Percentiles rank a stretch among this genome's conserved stretches.
These are phyloP conservation scores for Clitopilus passeckerianus DNA, from an alignment of 768 basidiomycete species.

Conservation along the genomic window DNA sequence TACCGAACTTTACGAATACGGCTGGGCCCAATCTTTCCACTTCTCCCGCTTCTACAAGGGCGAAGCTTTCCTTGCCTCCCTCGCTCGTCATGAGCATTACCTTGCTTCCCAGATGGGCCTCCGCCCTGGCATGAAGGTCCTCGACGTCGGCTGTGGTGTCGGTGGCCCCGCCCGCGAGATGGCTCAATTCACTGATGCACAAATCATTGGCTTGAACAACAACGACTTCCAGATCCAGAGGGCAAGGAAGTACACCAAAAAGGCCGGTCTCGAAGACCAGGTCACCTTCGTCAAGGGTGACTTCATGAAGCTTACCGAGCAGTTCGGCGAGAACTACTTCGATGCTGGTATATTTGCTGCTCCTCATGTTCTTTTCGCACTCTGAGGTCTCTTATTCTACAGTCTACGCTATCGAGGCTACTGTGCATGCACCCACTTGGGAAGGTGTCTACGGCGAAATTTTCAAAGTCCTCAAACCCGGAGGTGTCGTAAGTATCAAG, in stretches of 20 bases:
- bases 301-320: slow-evolving; percentile 91
- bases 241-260: slow-evolving; percentile 78
- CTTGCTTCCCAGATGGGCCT: slow-evolving; percentile 84
- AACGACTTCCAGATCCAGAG: slow-evolving; percentile 92
- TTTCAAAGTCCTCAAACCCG: slow-evolving; percentile 90
- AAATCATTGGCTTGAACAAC: slow-evolving; percentile 89
- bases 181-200: slow-evolving; percentile 81
- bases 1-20: slow-evolving; percentile 93
- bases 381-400: slow-evolving; percentile 2
- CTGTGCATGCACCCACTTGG: slow-evolving; percentile 92
- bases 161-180: slow-evolving; percentile 97
- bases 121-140: slow-evolving; percentile 88
- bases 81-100: slow-evolving; percentile 97
- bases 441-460: slow-evolving; percentile 96
- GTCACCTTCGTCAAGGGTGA: slow-evolving; percentile 88
- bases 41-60: slow-evolving; percentile 97
- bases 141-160: slow-evolving; percentile 98
- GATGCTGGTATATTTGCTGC: slow-evolving; percentile 70
- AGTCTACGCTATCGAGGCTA: slow-evolving; percentile 98
- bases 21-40: slow-evolving; percentile 90
- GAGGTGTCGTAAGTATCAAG: slow-evolving; percentile 72
- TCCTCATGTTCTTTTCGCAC: background rate
- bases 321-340: slow-evolving; percentile 89
- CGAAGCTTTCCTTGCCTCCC: slow-evolving; percentile 64
- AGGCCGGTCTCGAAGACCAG: slow-evolving; percentile 69